Conservation (phyloP, 441 rosid species). For the Raphanus hybrid region DNA sequence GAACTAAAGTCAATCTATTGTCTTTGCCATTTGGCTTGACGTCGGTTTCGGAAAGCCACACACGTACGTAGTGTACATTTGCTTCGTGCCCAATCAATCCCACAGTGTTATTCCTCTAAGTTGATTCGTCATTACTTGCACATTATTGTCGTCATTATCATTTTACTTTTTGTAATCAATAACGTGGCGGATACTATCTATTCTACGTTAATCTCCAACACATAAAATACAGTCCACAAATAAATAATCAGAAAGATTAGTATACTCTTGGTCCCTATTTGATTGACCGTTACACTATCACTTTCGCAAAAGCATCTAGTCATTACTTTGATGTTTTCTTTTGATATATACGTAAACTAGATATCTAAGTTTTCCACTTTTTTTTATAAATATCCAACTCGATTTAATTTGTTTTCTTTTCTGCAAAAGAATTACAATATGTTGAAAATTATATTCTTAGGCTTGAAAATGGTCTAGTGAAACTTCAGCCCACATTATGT, state of each 20-base stretch:
- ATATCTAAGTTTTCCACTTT: neutral
- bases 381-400: neutral
- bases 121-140: constrained; percentile 14
- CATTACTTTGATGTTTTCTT: constrained; percentile 1
- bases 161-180: constrained; percentile 20
- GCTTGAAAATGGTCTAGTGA: constrained; percentile 19
- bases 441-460: constrained; percentile 16
- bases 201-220: constrained; percentile 21
- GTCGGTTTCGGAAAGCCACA: constrained; percentile 34
- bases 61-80: constrained; percentile 8
- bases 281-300: constrained; percentile 37
- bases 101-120: neutral
- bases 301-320: constrained; percentile 27
- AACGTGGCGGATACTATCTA: constrained; percentile 9
- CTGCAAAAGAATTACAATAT: neutral
- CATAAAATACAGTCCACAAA: constrained; percentile 2
- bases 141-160: constrained; percentile 23
- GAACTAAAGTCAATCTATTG: constrained; percentile 30
- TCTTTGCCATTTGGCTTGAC: constrained; percentile 40
- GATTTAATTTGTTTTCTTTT: neutral
- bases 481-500: constrained; percentile 12
- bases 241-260: neutral
- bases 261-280: constrained; percentile 15
- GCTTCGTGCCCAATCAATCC: constrained; percentile 37
- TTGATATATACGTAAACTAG: neutral